A percentile compares a stretch with the other conserved stretches of the same genome.
phyloP scores from a whole-genome alignment of 257 asterid genomes.

The Coffea eugenioides region DNA sequence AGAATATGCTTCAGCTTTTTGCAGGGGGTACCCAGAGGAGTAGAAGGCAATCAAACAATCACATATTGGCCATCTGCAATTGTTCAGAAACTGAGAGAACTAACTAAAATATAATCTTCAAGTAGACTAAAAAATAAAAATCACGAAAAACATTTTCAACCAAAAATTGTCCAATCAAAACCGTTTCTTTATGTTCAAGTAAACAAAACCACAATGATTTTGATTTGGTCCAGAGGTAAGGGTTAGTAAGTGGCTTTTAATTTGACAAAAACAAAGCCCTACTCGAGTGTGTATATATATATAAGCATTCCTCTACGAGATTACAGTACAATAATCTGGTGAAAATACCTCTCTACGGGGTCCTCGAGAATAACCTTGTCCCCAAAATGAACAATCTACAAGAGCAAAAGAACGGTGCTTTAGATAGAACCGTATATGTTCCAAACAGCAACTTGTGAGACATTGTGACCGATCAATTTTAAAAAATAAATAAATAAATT shows the following conservation, averaged over 20 bases:
- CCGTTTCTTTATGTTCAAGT: neutral
- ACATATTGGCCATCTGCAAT: slow-evolving; percentile 89
- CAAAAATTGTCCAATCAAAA: neutral
- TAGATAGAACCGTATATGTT: neutral
- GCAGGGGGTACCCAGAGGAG: slow-evolving; percentile 75
- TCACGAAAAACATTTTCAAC: neutral
- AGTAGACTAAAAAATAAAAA: neutral
- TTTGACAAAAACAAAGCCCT: too few species aligned
- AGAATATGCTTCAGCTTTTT: slow-evolving; percentile 91
- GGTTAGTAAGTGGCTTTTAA: too few species aligned
- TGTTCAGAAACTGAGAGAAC: neutral
- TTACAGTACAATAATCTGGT: neutral
- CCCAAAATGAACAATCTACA: slow-evolving; percentile 82
- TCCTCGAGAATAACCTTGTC: slow-evolving; percentile 87
- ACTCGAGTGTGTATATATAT: neutral
- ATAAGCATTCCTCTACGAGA: neutral
- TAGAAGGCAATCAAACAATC: slow-evolving; percentile 95
- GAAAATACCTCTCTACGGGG: slow-evolving; percentile 72
- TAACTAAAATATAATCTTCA: neutral
- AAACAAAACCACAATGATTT: neutral
- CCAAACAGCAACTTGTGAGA: neutral
- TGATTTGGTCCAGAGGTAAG: neutral
- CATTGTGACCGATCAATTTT: neutral
- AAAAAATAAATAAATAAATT: neutral
- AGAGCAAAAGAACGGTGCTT: slow-evolving; percentile 2